Evolutionary conservation across 306 rosid species (phyloP), one percentile per base, ranked within the genome.

Genomic region (Castanea crenata): DNA sequence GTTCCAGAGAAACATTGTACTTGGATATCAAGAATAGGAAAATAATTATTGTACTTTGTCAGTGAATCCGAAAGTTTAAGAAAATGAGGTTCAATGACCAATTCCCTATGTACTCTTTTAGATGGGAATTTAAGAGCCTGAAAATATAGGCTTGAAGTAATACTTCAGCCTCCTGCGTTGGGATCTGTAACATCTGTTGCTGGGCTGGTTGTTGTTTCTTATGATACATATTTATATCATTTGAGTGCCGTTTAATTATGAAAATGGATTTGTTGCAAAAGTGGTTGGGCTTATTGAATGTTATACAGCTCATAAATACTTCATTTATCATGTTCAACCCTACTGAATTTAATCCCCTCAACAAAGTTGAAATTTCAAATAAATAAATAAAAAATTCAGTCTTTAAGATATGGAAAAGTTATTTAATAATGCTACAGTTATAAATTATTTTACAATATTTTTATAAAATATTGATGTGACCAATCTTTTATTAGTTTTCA

Each of bases 271-370:
- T 64, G 69, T 49, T 49, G 16, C 14, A 49, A 12, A 49, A 71
- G 79, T 76, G 55, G 83, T 55, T 75, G 78, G 65, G 54, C 8
- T 25, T 73, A 59, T 59, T 75, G 51, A 49, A 71, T 13, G 20
- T 46, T 65, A 12, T 19, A 55, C 69, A 34, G 41, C 74, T 81
- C 80, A 57, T 2, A 20, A 57, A 57, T 7, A 57, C 23, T 3
- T 57, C 29, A 57, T 20, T 57, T 20, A n/a, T 18, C 21, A 10
- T 4, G 12, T 20, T 1, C 11, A n/a, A 20, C 63, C 4, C 27
- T 20, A 8, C 21, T 20, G 29, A 20, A 57, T 8, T 20, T 57
- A 21, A 20, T 20, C 0, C 12, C 19, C 21, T 4, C 62, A n/a
- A 19, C n/a, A 13, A 0, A 7, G 21, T 19, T 56, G 19, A 56